Conservation (phyloP, 2,329 filamentous ascomycete genomes). For the Ceratocystis albifundus region DNA sequence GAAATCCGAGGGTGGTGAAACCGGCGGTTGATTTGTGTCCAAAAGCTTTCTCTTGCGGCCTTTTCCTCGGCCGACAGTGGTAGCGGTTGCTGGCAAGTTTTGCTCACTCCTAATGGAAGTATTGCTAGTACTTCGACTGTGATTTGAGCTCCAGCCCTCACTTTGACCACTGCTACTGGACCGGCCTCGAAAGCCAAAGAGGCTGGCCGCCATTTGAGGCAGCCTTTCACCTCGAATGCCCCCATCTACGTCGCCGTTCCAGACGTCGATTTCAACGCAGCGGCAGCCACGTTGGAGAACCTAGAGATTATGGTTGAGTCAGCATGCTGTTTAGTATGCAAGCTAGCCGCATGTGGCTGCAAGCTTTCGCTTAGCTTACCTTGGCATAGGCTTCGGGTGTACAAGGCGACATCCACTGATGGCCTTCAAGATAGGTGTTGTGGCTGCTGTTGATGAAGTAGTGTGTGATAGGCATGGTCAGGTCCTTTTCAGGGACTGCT, state of each 20-base stretch:
- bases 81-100: not conserved
- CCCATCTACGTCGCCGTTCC: conserved; percentile 56
- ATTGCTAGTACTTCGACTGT: conserved; percentile 7
- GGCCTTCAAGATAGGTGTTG: conserved; percentile 83
- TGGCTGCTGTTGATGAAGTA: conserved; percentile 94
- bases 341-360: not conserved
- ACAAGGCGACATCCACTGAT: conserved; percentile 68
- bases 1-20: not conserved
- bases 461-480: conserved; percentile 61
- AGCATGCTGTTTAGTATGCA: not conserved
- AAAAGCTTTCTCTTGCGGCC: not conserved
- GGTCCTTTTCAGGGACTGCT: conserved; percentile 40
- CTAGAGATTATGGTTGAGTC: conserved; percentile 30
- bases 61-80: not conserved
- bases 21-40: not conserved
- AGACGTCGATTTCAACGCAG: conserved; percentile 91
- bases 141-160: not conserved
- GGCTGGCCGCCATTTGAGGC: conserved; percentile 36
- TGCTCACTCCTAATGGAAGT: not conserved
- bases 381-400: conserved; percentile 68
- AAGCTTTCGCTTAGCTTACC: conserved; percentile 36
- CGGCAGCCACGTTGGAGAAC: conserved; percentile 67
- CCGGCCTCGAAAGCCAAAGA: conserved; percentile 31
- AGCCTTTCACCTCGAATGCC: conserved; percentile 39
- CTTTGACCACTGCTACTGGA: conserved; percentile 15